A percentile compares a stretch with the other conserved stretches of the same genome.
phyloP scores from a whole-genome alignment of 2,329 filamentous ascomycete species.

The Ascocoryne sarcoides region DNA sequence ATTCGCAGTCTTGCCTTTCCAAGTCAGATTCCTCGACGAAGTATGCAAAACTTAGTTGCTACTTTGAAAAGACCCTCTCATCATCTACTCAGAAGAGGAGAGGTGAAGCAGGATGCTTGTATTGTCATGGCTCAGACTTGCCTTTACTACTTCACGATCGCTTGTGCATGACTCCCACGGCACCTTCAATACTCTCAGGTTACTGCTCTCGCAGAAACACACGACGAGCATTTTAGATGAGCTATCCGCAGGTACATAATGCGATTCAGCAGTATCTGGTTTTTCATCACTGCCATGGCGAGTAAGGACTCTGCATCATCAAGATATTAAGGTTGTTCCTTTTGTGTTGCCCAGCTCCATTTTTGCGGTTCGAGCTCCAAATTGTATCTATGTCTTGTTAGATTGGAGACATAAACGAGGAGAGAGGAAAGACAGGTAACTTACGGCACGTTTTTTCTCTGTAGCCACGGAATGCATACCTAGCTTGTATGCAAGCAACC shows the following conservation, averaged over 20 bases:
- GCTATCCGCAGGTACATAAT: conserved; percentile 26
- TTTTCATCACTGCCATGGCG: conserved; percentile 52
- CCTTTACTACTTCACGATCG: conserved; percentile 40
- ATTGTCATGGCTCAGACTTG: conserved; percentile 66
- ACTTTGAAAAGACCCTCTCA: no score
- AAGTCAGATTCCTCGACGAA: no score
- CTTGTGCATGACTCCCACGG: conserved; percentile 16
- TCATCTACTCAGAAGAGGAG: no score
- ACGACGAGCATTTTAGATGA: conserved; percentile 25
- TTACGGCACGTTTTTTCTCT: conserved; percentile 89
- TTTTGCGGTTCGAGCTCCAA: conserved; percentile 74
- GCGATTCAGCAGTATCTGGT: conserved; percentile 68
- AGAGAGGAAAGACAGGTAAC: conserved; percentile 27
- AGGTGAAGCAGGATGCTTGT: no score
- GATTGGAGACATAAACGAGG: conserved; percentile 10
- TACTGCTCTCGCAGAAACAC: conserved; percentile 40
- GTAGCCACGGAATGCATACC: conserved; percentile 62
- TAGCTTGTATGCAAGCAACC: conserved; percentile 66
- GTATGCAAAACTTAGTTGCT: no score
- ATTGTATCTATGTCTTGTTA: conserved; percentile 59
- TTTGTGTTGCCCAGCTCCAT: conserved; percentile 65
- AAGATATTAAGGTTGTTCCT: conserved; percentile 54
- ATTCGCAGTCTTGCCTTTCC: no score
- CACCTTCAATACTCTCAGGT: conserved; percentile 22
- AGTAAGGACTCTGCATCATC: no score